A percentile compares a stretch with the other conserved stretches of the same genome.
These are phyloP conservation scores for Eucalyptus albens DNA, from an alignment of 345 rosid genomes.

Conservation along the genomic window DNA sequence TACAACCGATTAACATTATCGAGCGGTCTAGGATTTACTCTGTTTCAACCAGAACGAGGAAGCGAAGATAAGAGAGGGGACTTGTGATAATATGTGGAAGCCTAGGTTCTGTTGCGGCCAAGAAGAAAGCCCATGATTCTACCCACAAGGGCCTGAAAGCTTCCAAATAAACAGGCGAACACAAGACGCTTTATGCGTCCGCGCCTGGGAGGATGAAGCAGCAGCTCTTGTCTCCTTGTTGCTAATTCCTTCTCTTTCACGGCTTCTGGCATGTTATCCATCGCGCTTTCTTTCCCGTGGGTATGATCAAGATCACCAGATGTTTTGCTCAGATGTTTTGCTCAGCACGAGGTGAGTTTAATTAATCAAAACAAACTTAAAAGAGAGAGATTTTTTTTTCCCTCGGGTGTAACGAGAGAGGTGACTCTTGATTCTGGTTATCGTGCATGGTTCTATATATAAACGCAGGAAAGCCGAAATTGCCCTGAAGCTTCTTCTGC, in stretches of 20 bases:
- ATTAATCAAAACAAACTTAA: neutral
- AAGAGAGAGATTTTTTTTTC: neutral
- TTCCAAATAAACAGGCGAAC: neutral
- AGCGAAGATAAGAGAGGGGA: neutral
- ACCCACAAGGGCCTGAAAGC: neutral
- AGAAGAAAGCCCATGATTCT: neutral
- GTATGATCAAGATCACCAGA: neutral
- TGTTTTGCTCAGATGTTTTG: neutral
- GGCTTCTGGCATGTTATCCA: neutral
- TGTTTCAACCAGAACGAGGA: neutral
- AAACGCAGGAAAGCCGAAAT: neutral
- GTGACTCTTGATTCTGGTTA: neutral
- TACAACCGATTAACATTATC: neutral
- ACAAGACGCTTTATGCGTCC: neutral
- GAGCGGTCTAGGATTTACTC: neutral
- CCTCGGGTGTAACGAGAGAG: neutral
- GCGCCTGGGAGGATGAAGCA: neutral
- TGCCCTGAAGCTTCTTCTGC: neutral
- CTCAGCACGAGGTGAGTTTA: neutral
- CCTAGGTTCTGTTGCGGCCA: neutral
- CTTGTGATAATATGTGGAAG: neutral
- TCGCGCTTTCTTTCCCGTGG: neutral
- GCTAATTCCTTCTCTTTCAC: neutral
- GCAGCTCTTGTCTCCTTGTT: neutral
- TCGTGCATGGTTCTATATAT: neutral